Conservation (phyloP, 169 alveolate species). For the Plasmodium cynomolgi region DNA sequence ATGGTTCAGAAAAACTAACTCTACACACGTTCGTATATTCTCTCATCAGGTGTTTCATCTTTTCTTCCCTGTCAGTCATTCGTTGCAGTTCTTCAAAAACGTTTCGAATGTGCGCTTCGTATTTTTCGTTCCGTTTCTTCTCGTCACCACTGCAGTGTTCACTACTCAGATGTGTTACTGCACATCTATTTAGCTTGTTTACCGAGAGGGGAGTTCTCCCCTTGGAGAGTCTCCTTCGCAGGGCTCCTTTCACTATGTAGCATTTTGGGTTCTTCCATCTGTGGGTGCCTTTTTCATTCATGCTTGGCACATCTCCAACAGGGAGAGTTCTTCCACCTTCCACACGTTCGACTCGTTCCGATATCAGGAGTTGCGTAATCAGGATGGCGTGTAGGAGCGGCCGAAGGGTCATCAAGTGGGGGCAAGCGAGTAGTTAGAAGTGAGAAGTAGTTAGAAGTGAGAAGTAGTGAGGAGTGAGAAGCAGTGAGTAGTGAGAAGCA, state of each 20-base stretch:
- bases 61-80: conserved; percentile 2
- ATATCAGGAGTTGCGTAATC: background rate
- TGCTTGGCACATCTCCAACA: background rate
- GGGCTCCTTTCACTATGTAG: background rate
- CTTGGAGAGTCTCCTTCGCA: background rate
- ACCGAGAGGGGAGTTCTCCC: background rate
- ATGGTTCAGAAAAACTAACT: conserved; percentile 3
- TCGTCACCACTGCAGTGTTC: background rate
- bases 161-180: background rate
- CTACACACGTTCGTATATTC: background rate
- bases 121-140: background rate
- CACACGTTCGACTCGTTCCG: background rate
- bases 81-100: conserved; percentile 2
- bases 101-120: background rate
- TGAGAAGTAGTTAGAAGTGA: background rate
- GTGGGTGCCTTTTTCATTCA: background rate
- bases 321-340: background rate
- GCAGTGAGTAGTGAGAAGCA: background rate
- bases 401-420: background rate
- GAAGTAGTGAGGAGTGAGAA: background rate
- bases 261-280: background rate
- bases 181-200: background rate
- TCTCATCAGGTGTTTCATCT: conserved; percentile 11
- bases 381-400: background rate
- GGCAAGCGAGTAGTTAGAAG: background rate